Evolutionary conservation across 306 rosid species (phyloP).

Genomic region (Oemleria cerasiformis): DNA sequence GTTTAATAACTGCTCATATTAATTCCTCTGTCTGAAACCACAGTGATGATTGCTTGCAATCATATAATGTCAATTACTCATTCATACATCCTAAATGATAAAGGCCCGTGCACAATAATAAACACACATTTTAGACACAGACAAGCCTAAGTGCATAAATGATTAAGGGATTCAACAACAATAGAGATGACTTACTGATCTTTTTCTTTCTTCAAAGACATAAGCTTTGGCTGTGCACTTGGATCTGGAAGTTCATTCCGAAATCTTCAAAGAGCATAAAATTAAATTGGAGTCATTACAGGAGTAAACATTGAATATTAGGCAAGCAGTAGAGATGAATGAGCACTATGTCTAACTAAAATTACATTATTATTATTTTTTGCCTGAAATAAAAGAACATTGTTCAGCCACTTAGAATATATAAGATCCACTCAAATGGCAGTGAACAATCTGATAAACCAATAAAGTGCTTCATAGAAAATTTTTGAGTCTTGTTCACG

Average conservation of each 20-base stretch:
- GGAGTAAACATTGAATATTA: slow-evolving; percentile 15
- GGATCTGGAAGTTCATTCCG: slow-evolving; percentile 99
- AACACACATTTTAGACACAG: background rate
- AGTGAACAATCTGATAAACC: background rate
- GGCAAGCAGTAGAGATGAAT: background rate
- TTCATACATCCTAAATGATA: background rate
- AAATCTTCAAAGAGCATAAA: slow-evolving; percentile 52
- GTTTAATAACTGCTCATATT: background rate
- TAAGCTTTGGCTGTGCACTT: slow-evolving; percentile 96
- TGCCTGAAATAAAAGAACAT: background rate
- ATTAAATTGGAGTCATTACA: slow-evolving; percentile 26
- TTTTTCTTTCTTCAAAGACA: slow-evolving; percentile 80
- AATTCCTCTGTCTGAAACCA: background rate
- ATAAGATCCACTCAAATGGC: background rate
- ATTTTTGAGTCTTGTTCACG: background rate
- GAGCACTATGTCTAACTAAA: background rate
- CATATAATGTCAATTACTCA: background rate
- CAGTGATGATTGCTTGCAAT: background rate
- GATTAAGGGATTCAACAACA: background rate
- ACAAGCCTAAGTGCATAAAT: slow-evolving; percentile 7
- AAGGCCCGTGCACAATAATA: background rate
- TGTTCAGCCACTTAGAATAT: background rate
- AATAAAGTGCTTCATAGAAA: background rate
- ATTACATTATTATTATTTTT: background rate
- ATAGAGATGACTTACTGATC: slow-evolving; percentile 68